A percentile compares a stretch with the other conserved stretches of the same genome.
Evolutionary conservation across 306 rosid genomes (phyloP).

Genomic region (Erythrophleum fordii): DNA sequence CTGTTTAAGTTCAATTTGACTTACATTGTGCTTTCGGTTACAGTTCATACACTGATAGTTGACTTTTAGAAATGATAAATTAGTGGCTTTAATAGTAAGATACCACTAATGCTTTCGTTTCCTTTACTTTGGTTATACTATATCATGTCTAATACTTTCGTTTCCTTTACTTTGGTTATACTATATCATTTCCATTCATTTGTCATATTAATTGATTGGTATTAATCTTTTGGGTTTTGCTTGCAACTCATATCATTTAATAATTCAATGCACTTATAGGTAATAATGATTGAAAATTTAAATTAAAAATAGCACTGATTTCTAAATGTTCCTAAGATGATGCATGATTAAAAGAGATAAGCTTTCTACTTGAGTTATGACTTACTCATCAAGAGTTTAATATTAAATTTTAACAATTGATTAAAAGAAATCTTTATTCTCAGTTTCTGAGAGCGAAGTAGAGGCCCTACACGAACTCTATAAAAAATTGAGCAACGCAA

Average conservation of each 20-base stretch:
- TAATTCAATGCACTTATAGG: neutral
- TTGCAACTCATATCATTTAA: neutral
- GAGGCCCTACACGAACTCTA: constrained; percentile 81
- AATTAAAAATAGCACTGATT: too few relatives aligned
- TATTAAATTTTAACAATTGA: constrained; percentile 12
- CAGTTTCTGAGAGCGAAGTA: constrained; percentile 84
- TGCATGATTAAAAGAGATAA: too few relatives aligned
- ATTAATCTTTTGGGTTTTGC: neutral
- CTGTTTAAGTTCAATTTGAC: neutral
- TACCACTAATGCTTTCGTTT: neutral
- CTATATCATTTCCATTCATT: neutral
- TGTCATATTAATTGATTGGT: neutral
- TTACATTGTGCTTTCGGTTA: neutral
- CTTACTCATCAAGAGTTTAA: neutral
- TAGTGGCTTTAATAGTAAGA: neutral
- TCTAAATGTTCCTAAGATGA: neutral
- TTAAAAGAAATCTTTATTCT: constrained; percentile 12
- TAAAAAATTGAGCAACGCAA: constrained; percentile 83
- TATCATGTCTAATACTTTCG: too few relatives aligned
- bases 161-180: neutral
- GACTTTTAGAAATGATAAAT: constrained; percentile 3
- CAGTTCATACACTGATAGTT: neutral
- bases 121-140: neutral
- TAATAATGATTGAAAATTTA: neutral
- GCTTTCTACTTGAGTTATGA: too few relatives aligned